These are phyloP conservation scores for Coemansia javaensis DNA, from an alignment of 192 early-diverging fungal species.

Conservation along the genomic window DNA sequence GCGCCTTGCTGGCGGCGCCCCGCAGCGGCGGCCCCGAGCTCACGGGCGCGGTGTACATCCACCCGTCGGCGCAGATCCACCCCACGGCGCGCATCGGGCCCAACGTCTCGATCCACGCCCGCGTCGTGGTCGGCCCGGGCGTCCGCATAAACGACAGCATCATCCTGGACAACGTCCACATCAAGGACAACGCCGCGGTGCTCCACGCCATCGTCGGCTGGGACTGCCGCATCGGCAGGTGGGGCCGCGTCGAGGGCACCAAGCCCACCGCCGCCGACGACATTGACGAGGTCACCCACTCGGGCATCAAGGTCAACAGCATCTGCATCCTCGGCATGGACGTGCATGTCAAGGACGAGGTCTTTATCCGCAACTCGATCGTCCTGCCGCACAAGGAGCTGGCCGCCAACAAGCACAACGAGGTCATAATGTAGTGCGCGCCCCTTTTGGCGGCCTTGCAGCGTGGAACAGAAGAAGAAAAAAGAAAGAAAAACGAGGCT, in stretches of 20 bases:
- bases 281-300: constrained; percentile 71
- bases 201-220: constrained; percentile 89
- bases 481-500: too few relatives aligned
- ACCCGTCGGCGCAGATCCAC: constrained; percentile 89
- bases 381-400: constrained; percentile 98
- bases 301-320: constrained; percentile 87
- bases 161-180: constrained; percentile 85
- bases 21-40: constrained; percentile 62
- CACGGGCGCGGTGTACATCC: constrained; percentile 89
- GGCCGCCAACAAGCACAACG: constrained; percentile 81
- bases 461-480: too few relatives aligned
- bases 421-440: constrained; percentile 94
- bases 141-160: constrained; percentile 92
- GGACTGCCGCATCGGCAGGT: constrained; percentile 88
- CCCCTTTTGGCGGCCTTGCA: too few relatives aligned
- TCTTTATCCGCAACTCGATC: constrained; percentile 92
- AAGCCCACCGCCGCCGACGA: constrained; percentile 59
- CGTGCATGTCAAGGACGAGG: constrained; percentile 89
- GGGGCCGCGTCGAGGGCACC: constrained; percentile 91
- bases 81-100: constrained; percentile 93
- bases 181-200: constrained; percentile 85
- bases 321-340: constrained; percentile 91
- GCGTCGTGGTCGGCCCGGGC: constrained; percentile 81
- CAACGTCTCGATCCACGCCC: constrained; percentile 92
- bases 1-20: constrained; percentile 51